Conservation (phyloP, 148 eudicot species). For the Tetragonia tetragonoides region DNA sequence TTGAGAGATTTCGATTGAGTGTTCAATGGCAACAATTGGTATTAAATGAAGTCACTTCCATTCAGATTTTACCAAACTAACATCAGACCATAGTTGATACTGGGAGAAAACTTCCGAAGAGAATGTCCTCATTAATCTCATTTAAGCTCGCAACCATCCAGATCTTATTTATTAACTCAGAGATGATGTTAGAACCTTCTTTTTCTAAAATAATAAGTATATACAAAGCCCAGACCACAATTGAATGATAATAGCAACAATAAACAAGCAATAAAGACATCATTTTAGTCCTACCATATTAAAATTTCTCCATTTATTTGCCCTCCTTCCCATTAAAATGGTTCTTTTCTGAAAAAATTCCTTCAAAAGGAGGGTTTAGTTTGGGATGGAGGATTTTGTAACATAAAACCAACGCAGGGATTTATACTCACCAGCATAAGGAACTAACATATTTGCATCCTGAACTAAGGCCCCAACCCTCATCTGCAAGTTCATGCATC, state of each 20-base stretch:
- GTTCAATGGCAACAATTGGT: neutral
- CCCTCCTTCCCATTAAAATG: neutral
- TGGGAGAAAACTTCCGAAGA: neutral
- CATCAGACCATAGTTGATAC: neutral
- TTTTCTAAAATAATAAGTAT: too few species aligned
- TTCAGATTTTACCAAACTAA: neutral
- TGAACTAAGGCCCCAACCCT: slow-evolving; percentile 86
- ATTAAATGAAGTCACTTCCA: neutral
- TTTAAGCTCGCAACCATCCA: neutral
- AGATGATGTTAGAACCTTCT: neutral
- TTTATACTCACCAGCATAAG: slow-evolving; percentile 83
- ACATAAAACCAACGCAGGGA: slow-evolving; percentile 5
- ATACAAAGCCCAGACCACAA: neutral
- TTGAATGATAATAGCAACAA: neutral
- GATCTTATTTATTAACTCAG: neutral
- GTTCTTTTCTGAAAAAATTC: neutral
- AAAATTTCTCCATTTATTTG: neutral
- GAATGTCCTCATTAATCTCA: neutral
- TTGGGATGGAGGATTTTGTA: slow-evolving; percentile 1
- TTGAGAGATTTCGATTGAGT: neutral
- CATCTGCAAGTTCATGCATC: slow-evolving; percentile 67
- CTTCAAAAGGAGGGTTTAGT: neutral
- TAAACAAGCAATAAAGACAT: neutral
- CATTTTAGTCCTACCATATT: neutral
- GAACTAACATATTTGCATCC: slow-evolving; percentile 83